Base-by-base conservation (phyloP, 192 early-diverging fungal genomes). In the Backusella westeae region DNA sequence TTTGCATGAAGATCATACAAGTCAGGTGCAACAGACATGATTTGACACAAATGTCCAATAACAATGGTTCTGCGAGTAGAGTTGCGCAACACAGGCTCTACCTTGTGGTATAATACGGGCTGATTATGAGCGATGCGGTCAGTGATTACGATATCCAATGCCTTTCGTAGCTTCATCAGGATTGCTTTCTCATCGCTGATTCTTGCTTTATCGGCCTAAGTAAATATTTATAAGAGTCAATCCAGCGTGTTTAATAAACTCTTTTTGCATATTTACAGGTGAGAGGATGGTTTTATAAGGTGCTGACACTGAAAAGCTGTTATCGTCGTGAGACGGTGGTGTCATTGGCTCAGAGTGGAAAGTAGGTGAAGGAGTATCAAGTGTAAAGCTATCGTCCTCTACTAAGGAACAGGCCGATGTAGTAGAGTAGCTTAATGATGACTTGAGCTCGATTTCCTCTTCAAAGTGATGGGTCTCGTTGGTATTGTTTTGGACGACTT, bases 141-240 rank as follows among this genome's bases (percentile, higher is more conserved):
- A 6, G 74, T 75, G 9, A 75, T 38, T 29, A 66, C 41, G 17
- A 75, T 75, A 34, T 75, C 74, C 21, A 75, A 39, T 34, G 74
- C 74, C 29, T 75, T 65, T 32, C 74, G 59, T 34, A 75, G 7
- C 44, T 65, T 75, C 36, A 39, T 67, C 17, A 75, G 41, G 1
- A 65, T 67, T 12, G 38, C 7, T 68, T 67, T 75, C 65, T 75
- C 74, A 1, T 75, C 59, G n/a, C 66, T 41, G 4, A 75, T 75
- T 46, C 74, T 42, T 19, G 39, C 9, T 34, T 75, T 67, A 46
- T 44, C 63, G n/a, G 21, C 35, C 72, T 73, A 59, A 17, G 15
- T 15, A 44, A 44, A 44, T 15, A 44, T 15, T 39, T 3, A 3
- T 17, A 29, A 34, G 6, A 17, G 3, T 32, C 32, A 32, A 32